A percentile compares a stretch with the other conserved stretches of the same genome.
phyloP scores from a whole-genome alignment of 2,329 filamentous ascomycete species.

The Microcera coccophila region DNA sequence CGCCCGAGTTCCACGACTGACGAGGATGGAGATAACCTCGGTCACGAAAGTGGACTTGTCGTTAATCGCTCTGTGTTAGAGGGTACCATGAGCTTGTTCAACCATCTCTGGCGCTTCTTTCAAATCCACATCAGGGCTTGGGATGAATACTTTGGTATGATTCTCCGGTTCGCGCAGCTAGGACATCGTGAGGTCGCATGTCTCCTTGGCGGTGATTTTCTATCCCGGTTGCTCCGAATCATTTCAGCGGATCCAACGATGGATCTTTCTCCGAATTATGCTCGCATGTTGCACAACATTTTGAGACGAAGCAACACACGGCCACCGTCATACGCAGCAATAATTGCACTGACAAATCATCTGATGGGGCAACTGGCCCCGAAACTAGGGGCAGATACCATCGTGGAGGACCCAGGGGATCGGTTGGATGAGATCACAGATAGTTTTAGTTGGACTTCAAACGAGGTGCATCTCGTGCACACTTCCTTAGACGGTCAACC shows the following conservation, averaged over 20 bases:
- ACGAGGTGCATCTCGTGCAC: conserved; percentile 46
- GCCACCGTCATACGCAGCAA: conserved; percentile 51
- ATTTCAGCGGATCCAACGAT: conserved; percentile 55
- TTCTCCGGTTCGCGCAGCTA: conserved; percentile 61
- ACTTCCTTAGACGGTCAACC: conserved; percentile 31
- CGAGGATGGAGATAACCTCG: conserved; percentile 22
- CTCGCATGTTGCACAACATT: conserved; percentile 50
- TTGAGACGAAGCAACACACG: conserved; percentile 46
- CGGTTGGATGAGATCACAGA: conserved; percentile 36
- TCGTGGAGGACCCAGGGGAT: conserved; percentile 38
- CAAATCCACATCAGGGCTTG: conserved; percentile 62
- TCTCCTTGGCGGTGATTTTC: conserved; percentile 59
- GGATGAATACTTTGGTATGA: conserved; percentile 72
- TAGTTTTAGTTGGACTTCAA: conserved; percentile 42
- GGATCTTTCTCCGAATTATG: conserved; percentile 53
- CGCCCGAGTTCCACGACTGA: conserved; percentile 26
- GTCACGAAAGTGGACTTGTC: conserved; percentile 1
- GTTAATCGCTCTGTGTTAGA: conserved; percentile 30
- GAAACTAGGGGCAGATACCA: conserved; percentile 29
- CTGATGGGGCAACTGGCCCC: conserved; percentile 44
- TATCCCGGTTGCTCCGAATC: conserved; percentile 56
- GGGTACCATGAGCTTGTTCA: conserved; percentile 46
- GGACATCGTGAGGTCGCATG: conserved; percentile 55
- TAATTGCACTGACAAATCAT: conserved; percentile 49
- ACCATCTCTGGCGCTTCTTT: conserved; percentile 58